Evolutionary conservation across 768 basidiomycete species (phyloP).

Genomic region (Daedaleopsis nitida): DNA sequence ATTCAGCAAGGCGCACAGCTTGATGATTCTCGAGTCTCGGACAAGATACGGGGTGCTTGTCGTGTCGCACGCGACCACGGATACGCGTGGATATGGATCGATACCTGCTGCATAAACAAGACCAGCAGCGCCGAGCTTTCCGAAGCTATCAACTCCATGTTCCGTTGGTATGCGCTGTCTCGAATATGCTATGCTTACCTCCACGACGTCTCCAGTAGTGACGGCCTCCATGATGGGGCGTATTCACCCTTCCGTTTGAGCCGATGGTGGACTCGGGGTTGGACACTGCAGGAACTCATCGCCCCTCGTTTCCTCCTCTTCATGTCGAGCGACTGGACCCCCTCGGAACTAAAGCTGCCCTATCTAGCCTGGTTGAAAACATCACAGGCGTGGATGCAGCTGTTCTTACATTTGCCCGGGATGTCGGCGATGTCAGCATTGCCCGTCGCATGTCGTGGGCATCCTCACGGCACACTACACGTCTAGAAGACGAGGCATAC

Average conservation of each 20-base stretch:
- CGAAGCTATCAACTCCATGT: conserved; percentile 12
- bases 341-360: not conserved
- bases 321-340: conserved; percentile 1
- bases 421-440: not conserved
- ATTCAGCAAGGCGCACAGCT: not conserved
- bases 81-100: not conserved
- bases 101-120: conserved; percentile 9
- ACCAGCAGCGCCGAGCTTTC: conserved; percentile 6
- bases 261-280: conserved; percentile 8
- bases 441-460: conserved; percentile 10
- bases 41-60: not conserved
- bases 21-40: not conserved
- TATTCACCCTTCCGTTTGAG: conserved; percentile 1
- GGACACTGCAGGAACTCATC: conserved; percentile 13
- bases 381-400: conserved; percentile 1
- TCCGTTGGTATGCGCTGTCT: not conserved
- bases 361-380: not conserved
- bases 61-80: not conserved
- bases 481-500: conserved; percentile 9
- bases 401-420: not conserved
- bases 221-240: not conserved
- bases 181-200: conserved; percentile 1
- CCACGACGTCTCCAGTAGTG: not conserved
- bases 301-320: conserved; percentile 4
- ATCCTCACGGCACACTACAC: conserved; percentile 1